Conservation (phyloP, 352 stramenopile genomes). For the Thraustotheca clavata region DNA sequence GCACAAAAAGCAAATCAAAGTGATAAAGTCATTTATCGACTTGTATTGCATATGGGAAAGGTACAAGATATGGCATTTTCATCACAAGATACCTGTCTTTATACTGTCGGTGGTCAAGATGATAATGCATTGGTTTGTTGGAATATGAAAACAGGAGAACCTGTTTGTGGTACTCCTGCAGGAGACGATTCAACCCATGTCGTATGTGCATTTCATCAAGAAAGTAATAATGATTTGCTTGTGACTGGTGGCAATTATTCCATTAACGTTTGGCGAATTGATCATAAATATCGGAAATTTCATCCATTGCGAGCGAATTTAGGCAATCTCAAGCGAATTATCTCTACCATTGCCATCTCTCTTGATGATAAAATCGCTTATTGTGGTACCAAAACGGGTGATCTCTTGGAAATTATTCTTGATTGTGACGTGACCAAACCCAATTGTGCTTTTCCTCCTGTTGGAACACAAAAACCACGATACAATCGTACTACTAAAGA, state of each 20-base stretch:
- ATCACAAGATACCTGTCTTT: constrained; percentile 78
- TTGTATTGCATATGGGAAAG: constrained; percentile 93
- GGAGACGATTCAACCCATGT: constrained; percentile 88
- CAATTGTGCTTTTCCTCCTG: constrained; percentile 62
- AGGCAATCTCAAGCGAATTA: constrained; percentile 89
- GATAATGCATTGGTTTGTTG: constrained; percentile 96
- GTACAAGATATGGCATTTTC: constrained; percentile 92
- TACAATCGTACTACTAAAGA: constrained; percentile 89
- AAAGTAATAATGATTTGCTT: constrained; percentile 86
- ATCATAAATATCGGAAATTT: constrained; percentile 87
- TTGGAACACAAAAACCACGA: constrained; percentile 68
- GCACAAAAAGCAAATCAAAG: constrained; percentile 50
- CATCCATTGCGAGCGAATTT: constrained; percentile 91
- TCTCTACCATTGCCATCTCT: constrained; percentile 89
- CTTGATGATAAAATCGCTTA: constrained; percentile 91
- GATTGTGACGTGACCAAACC: constrained; percentile 91
- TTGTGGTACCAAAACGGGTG: constrained; percentile 92
- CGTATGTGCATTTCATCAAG: constrained; percentile 76
- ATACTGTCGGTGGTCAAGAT: constrained; percentile 91
- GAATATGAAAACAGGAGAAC: constrained; percentile 82
- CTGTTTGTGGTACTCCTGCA: constrained; percentile 90
- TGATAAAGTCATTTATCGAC: constrained; percentile 78
- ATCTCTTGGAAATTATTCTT: constrained; percentile 93
- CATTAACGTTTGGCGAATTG: constrained; percentile 84
- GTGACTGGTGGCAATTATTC: constrained; percentile 93